These are phyloP conservation scores for Annulohypoxylon nitens DNA, from an alignment of 495 filamentous ascomycete genomes.

Conservation along the genomic window DNA sequence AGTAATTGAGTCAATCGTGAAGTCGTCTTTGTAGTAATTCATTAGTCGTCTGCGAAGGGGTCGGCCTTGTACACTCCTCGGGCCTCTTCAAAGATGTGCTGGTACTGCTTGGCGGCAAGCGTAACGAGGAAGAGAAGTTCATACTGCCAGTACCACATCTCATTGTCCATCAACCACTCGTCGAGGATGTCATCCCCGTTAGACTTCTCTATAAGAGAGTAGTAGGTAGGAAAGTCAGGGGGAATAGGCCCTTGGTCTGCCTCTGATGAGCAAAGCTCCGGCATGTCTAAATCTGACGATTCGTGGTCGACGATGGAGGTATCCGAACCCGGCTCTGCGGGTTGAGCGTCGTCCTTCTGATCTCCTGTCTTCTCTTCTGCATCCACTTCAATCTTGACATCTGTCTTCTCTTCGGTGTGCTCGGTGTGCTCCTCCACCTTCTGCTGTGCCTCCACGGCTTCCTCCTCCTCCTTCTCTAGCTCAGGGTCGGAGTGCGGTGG, in stretches of 20 bases:
- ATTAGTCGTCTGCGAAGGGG: conserved; percentile 29
- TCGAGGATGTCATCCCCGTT: conserved; percentile 10
- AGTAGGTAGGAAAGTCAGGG: neutral
- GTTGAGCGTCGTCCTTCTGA: neutral
- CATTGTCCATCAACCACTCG: neutral
- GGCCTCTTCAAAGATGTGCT: conserved; percentile 19
- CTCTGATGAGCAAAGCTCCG: neutral
- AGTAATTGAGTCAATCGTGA: neutral
- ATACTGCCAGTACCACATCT: conserved; percentile 39
- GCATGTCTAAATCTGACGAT: neutral
- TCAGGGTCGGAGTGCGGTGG: neutral
- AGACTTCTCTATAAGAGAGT: too few relatives aligned
- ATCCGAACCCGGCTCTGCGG: neutral
- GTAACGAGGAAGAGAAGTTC: conserved; percentile 24
- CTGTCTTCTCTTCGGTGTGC: too few relatives aligned
- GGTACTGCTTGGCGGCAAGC: conserved; percentile 6
- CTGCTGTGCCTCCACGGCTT: too few relatives aligned
- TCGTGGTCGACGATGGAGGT: neutral
- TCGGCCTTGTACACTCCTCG: conserved; percentile 29
- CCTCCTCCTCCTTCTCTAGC: neutral
- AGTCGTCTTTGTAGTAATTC: neutral
- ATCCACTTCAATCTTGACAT: too few relatives aligned
- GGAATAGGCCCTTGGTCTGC: neutral
- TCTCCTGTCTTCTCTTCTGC: too few relatives aligned
- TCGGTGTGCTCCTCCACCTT: too few relatives aligned